Evolutionary conservation across 2,329 filamentous ascomycete species (phyloP), one percentile per base, ranked within the genome.

Genomic region (Aspergillus jensenii): DNA sequence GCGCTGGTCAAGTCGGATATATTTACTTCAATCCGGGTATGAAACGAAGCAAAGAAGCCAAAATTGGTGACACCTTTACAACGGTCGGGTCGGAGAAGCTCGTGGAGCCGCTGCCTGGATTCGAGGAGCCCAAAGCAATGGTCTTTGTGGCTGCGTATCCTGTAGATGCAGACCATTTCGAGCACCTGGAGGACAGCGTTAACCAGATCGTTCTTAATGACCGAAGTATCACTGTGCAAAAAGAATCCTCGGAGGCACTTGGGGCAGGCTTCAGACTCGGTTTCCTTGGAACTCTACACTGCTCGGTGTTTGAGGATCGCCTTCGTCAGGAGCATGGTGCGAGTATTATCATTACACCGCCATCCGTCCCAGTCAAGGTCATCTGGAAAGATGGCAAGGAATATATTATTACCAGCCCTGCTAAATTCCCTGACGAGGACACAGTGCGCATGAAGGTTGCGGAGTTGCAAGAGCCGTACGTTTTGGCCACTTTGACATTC

Each of bases 111-210:
- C 88, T 93, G 54, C 91, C 92, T 0, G 95, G 93, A 2, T 99
- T 99, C 60, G 93, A 96, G 71, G 95, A 99, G 74, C 93, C 95
- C 1, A 96, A 99, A 74, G 90, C 93, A 6, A 99, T 99, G 95
- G 95, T 99, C 4, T 99, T 99, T 66, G 95, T 99, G 4, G 93
- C 93, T 1, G 95, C 95, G 0, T 99, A 96, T 67, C 95, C 95
- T 0, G 92, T 93, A 0, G 93, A 99, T 68, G 92, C 96, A 65
- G 82, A 87, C 66, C 91, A 96, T 73, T 93, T 96, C 70, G 84
- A 85, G 44, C 90, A 92, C 69, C 80, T 99, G 4, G 91, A 96
- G 62, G 93, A 98, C 73, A 96, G 92, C 73, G 97, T 99, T 70
- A 89, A 89, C 60, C 93, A 98, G 72, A 86, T 99, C 14, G 87